Evolutionary conservation across 208 protist species (phyloP).

Genomic region (Trypanosoma boissoni): DNA sequence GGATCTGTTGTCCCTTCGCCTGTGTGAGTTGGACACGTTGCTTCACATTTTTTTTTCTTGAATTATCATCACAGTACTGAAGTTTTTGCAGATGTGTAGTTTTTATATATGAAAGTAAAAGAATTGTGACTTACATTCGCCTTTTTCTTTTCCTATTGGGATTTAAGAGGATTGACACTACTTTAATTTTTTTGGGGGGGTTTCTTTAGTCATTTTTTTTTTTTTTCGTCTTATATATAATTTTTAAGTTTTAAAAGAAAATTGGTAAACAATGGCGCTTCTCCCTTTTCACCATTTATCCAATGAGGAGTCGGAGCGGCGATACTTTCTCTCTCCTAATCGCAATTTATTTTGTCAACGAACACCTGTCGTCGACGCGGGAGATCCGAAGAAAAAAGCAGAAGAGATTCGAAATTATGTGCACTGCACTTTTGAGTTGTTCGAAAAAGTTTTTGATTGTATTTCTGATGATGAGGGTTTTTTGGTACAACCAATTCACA

Average conservation of each 20-base stretch:
- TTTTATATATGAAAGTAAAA: too few species aligned
- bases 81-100: background rate
- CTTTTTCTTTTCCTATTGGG: slow-evolving; percentile 8
- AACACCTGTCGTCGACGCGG: slow-evolving; percentile 40
- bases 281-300: slow-evolving; percentile 47
- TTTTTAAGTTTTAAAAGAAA: slow-evolving; percentile 17
- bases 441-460: slow-evolving; percentile 85
- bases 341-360: slow-evolving; percentile 66
- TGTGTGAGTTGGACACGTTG: slow-evolving; percentile 61
- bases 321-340: slow-evolving; percentile 37
- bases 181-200: background rate
- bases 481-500: slow-evolving; percentile 80
- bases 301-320: slow-evolving; percentile 38
- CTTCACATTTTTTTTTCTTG: slow-evolving; percentile 70
- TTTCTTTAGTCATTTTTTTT: background rate
- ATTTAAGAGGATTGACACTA: background rate
- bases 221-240: slow-evolving; percentile 15
- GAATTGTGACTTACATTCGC: too few species aligned
- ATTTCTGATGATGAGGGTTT: slow-evolving; percentile 80
- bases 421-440: slow-evolving; percentile 83
- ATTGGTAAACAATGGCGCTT: slow-evolving; percentile 42
- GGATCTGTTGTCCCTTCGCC: slow-evolving; percentile 31
- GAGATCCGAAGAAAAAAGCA: slow-evolving; percentile 56
- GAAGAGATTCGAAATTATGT: slow-evolving; percentile 89
- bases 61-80: slow-evolving; percentile 20